A percentile compares a stretch with the other conserved stretches of the same genome.
phyloP scores from a whole-genome alignment of 306 rosid genomes.

The Castanospermum australe region DNA sequence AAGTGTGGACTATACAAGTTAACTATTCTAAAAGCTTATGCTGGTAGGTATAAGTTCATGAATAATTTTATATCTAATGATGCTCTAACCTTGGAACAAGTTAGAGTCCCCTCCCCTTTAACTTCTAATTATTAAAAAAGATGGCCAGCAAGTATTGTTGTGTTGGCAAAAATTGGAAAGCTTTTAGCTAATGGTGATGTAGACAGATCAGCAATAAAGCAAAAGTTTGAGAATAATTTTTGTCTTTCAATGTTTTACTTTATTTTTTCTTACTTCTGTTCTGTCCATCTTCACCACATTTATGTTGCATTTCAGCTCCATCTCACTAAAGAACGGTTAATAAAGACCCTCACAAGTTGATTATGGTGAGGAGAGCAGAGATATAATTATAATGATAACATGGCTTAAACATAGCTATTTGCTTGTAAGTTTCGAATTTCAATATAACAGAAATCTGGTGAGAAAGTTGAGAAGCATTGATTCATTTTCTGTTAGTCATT shows the following conservation, averaged over 20 bases:
- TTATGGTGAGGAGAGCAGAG: not conserved
- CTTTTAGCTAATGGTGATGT: not conserved
- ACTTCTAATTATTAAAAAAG: too few relatives aligned
- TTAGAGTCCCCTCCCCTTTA: too few relatives aligned
- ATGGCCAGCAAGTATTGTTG: constrained; percentile 1
- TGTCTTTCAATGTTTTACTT: not conserved
- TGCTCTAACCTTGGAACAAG: too few relatives aligned
- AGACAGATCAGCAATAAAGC: not conserved
- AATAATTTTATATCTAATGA: too few relatives aligned
- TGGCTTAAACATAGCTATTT: constrained; percentile 9
- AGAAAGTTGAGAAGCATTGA: not conserved
- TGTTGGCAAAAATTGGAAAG: not conserved
- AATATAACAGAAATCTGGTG: not conserved
- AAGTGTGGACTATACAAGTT: too few relatives aligned
- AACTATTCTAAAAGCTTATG: too few relatives aligned
- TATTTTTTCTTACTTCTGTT: not conserved
- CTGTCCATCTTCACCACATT: not conserved
- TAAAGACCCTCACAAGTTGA: not conserved
- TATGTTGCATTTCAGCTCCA: not conserved
- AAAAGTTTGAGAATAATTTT: not conserved
- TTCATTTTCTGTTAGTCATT: not conserved
- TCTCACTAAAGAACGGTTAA: not conserved
- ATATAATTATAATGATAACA: not conserved
- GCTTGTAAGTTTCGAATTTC: not conserved
- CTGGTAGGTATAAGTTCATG: too few relatives aligned